phyloP scores from a whole-genome alignment of 164 flowering plant genomes.

The Aristolochia contorta region DNA sequence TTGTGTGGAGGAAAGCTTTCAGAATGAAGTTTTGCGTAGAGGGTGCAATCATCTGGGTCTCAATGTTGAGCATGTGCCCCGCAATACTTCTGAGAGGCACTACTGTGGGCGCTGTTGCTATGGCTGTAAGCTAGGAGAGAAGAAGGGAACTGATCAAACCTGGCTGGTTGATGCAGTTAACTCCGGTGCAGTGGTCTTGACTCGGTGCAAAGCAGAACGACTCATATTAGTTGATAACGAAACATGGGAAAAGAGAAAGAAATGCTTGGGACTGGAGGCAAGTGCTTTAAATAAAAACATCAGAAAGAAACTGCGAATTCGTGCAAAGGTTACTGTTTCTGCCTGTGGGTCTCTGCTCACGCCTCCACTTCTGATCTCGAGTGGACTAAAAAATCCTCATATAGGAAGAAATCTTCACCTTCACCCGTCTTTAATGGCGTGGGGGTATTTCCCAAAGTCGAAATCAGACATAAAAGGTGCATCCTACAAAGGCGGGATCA shows the following conservation, averaged over 20 bases:
- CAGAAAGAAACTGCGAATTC: slow-evolving; percentile 35
- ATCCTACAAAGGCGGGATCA: slow-evolving; percentile 27
- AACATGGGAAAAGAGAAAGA: slow-evolving; percentile 13
- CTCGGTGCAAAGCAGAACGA: slow-evolving; percentile 61
- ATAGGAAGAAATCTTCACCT: slow-evolving; percentile 40
- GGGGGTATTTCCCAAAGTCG: slow-evolving; percentile 37
- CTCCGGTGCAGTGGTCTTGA: slow-evolving; percentile 57
- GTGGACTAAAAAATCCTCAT: slow-evolving; percentile 44
- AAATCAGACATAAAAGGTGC: slow-evolving; percentile 17
- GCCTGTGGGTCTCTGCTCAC: slow-evolving; percentile 70
- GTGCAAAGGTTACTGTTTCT: slow-evolving; percentile 57
- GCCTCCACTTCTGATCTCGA: slow-evolving; percentile 59
- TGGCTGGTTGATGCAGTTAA: slow-evolving; percentile 77
- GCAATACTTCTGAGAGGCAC: slow-evolving; percentile 53
- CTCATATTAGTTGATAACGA: slow-evolving; percentile 36
- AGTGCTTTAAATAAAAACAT: slow-evolving; percentile 18
- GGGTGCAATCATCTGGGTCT: slow-evolving; percentile 65
- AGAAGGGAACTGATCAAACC: slow-evolving; percentile 53
- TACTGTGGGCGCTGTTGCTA: slow-evolving; percentile 59
- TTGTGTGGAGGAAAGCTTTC: slow-evolving; percentile 50
- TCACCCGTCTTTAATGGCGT: slow-evolving; percentile 32
- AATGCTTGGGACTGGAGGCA: slow-evolving; percentile 55
- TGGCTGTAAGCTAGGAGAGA: slow-evolving; percentile 58
- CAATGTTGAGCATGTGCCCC: slow-evolving; percentile 37
- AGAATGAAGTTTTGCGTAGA: slow-evolving; percentile 48